phyloP scores from a whole-genome alignment of 1,284 basidiomycete genomes.

The Ceratobasidium sp. region DNA sequence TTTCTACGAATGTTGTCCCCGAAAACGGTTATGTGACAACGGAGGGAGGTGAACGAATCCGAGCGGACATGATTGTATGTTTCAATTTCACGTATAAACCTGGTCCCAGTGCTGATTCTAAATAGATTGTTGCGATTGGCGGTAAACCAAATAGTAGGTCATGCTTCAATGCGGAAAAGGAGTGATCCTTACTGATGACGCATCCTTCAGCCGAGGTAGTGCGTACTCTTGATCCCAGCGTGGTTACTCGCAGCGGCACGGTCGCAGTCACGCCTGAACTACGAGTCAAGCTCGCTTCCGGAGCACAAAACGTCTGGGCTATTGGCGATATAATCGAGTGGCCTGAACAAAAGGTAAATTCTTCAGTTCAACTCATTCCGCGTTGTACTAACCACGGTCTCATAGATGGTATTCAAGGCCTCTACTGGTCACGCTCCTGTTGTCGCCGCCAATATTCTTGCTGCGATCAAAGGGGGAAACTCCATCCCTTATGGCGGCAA shows the following conservation, averaged over 20 bases:
- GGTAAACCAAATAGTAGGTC: constrained; percentile 26
- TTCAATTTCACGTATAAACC: too few relatives aligned
- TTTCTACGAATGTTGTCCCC: constrained; percentile 52
- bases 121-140: constrained; percentile 22
- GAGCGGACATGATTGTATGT: constrained; percentile 66
- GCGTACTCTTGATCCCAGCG: constrained; percentile 18
- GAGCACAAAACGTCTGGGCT: constrained; percentile 41
- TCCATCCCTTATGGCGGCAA: constrained; percentile 17
- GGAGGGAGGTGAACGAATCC: constrained; percentile 59
- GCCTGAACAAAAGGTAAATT: constrained; percentile 39
- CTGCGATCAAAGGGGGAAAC: constrained; percentile 38
- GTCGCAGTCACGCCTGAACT: constrained; percentile 40
- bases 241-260: constrained; percentile 2
- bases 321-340: constrained; percentile 43
- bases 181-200: background rate
- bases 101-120: too few relatives aligned
- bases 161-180: background rate
- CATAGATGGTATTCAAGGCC: constrained; percentile 37
- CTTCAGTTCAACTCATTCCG: background rate
- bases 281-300: constrained; percentile 38
- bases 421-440: constrained; percentile 23
- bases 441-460: constrained; percentile 39
- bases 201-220: constrained; percentile 11
- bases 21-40: constrained; percentile 54
- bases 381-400: background rate